These are phyloP conservation scores for Stagonosporopsis rhizophila DNA, from an alignment of 2,329 filamentous ascomycete species.

Conservation along the genomic window DNA sequence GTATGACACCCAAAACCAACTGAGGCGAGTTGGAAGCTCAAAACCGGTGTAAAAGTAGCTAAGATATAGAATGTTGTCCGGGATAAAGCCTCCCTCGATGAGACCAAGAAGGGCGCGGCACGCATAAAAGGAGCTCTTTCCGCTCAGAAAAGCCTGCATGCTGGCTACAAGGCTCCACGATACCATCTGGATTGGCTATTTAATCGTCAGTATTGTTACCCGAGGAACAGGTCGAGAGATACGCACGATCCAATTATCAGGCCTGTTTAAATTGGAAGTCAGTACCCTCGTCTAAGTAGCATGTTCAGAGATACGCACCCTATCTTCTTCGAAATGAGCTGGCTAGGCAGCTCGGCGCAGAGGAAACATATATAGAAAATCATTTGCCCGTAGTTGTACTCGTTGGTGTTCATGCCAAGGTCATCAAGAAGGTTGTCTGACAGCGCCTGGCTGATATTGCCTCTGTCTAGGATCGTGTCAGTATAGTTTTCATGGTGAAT, in stretches of 20 bases:
- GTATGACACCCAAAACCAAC: constrained; percentile 75
- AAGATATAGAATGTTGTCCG: constrained; percentile 70
- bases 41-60: constrained; percentile 78
- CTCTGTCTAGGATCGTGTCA: constrained; percentile 43
- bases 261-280: constrained; percentile 42
- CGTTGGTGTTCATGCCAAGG: constrained; percentile 45
- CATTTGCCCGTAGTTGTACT: constrained; percentile 51
- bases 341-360: constrained; percentile 55
- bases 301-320: no score
- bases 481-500: neutral
- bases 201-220: no score
- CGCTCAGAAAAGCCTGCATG: constrained; percentile 73
- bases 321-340: constrained; percentile 55
- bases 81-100: constrained; percentile 63
- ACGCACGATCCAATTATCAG: constrained; percentile 52
- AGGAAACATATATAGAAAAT: constrained; percentile 87
- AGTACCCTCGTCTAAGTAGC: no score
- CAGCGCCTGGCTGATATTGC: constrained; percentile 53
- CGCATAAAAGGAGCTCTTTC: constrained; percentile 53
- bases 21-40: constrained; percentile 72
- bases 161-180: constrained; percentile 60
- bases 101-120: constrained; percentile 54
- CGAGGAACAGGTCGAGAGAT: no score
- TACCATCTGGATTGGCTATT: constrained; percentile 51
- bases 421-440: constrained; percentile 47